Percentiles rank a stretch among this genome's conserved stretches.
These are phyloP conservation scores for Dipodascus albidus DNA, from an alignment of 805 yeast species.

Conservation along the genomic window DNA sequence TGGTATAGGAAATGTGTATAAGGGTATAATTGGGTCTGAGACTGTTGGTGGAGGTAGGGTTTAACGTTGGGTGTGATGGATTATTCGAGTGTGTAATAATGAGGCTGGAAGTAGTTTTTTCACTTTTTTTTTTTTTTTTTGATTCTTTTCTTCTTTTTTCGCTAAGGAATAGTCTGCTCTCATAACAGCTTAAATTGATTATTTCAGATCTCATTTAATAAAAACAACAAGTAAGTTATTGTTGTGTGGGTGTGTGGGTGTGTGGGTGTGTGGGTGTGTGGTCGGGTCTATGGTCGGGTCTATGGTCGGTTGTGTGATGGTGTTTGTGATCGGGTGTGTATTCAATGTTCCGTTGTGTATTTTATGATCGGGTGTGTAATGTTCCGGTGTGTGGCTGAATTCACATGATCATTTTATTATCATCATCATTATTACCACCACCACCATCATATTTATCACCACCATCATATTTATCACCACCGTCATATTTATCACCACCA, in stretches of 20 bases:
- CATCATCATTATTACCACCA: no score
- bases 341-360: no score
- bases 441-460: no score
- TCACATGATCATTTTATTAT: no score
- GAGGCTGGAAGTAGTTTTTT: background rate
- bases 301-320: no score
- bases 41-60: background rate
- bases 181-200: constrained; percentile 23
- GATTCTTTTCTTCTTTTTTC: background rate
- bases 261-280: background rate
- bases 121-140: background rate
- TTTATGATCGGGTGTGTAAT: no score
- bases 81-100: background rate
- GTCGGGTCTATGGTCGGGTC: no score
- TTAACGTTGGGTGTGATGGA: background rate
- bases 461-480: background rate
- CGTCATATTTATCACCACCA: background rate
- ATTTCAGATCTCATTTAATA: constrained; percentile 17
- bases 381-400: no score
- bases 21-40: constrained; percentile 3
- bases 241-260: background rate
- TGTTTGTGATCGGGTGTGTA: no score
- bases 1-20: background rate
- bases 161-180: constrained; percentile 8
- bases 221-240: constrained; percentile 11